Conservation (phyloP, 2,329 filamentous ascomycete genomes). For the Penicillium sp. region DNA sequence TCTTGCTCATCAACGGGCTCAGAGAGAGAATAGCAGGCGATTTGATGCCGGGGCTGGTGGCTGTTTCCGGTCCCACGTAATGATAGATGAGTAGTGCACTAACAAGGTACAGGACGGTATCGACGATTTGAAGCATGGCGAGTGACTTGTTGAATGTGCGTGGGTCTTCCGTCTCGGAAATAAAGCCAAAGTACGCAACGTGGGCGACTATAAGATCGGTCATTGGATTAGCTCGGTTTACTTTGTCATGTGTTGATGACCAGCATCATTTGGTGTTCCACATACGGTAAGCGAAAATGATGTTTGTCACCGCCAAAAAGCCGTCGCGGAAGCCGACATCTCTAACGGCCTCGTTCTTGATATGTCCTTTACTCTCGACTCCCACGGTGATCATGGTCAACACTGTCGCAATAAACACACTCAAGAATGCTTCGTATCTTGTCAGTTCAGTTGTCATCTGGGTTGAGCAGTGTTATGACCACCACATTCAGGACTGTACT, state of each 20-base stretch:
- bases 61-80: slow-evolving; percentile 55
- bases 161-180: slow-evolving; percentile 62
- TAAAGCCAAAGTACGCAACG: slow-evolving; percentile 65
- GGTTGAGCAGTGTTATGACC: neutral
- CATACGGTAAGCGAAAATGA: slow-evolving; percentile 65
- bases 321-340: slow-evolving; percentile 51
- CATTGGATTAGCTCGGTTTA: neutral
- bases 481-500: slow-evolving; percentile 8
- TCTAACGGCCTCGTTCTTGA: slow-evolving; percentile 36
- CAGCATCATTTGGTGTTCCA: neutral
- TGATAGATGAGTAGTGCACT: slow-evolving; percentile 67
- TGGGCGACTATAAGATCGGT: slow-evolving; percentile 47
- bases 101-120: slow-evolving; percentile 63
- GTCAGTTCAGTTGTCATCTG: slow-evolving; percentile 1
- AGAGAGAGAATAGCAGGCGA: slow-evolving; percentile 66
- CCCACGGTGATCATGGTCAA: slow-evolving; percentile 67
- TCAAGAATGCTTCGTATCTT: slow-evolving; percentile 53
- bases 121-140: slow-evolving; percentile 58
- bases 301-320: slow-evolving; percentile 63
- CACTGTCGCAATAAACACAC: slow-evolving; percentile 61
- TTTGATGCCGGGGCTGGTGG: slow-evolving; percentile 42
- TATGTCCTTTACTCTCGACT: slow-evolving; percentile 45
- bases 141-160: slow-evolving; percentile 62
- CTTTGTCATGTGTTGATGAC: neutral
- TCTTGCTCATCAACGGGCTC: slow-evolving; percentile 55